phyloP scores from a whole-genome alignment of 2,329 filamentous ascomycete species.

The Pleomassaria siparia region DNA sequence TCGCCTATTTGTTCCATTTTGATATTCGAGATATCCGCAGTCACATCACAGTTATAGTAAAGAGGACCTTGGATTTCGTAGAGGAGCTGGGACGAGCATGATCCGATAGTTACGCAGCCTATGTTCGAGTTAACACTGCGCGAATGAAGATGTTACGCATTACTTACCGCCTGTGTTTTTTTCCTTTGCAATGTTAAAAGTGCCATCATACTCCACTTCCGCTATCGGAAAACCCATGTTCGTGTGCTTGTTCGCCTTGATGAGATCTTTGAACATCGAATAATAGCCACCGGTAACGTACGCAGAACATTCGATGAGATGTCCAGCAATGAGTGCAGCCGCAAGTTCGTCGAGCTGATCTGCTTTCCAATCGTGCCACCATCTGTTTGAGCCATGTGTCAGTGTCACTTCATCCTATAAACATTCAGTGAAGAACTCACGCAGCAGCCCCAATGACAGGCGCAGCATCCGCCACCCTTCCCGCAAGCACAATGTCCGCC shows the following conservation, averaged over 20 bases:
- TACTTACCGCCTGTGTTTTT: conserved; percentile 27
- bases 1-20: conserved; percentile 53
- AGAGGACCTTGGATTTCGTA: conserved; percentile 44
- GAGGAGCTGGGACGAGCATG: conserved; percentile 44
- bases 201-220: conserved; percentile 14
- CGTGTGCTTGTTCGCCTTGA: conserved; percentile 33
- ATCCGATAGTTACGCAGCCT: conserved; percentile 45
- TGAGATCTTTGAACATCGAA: conserved; percentile 42
- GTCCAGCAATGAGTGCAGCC: conserved; percentile 46
- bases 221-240: conserved; percentile 28
- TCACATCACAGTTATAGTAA: conserved; percentile 59
- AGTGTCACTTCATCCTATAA: background rate
- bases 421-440: conserved; percentile 11
- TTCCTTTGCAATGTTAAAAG: conserved; percentile 28
- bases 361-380: conserved; percentile 54
- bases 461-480: conserved; percentile 44
- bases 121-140: background rate
- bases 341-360: conserved; percentile 40
- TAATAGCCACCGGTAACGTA: conserved; percentile 37
- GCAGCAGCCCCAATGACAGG: conserved; percentile 44
- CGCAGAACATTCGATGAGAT: conserved; percentile 48
- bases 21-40: conserved; percentile 51
- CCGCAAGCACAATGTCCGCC: conserved; percentile 46
- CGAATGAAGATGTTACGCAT: background rate
- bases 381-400: background rate